Conservation (phyloP, 202 grass and related monocot species). For the Schoenoplectus triqueter region DNA sequence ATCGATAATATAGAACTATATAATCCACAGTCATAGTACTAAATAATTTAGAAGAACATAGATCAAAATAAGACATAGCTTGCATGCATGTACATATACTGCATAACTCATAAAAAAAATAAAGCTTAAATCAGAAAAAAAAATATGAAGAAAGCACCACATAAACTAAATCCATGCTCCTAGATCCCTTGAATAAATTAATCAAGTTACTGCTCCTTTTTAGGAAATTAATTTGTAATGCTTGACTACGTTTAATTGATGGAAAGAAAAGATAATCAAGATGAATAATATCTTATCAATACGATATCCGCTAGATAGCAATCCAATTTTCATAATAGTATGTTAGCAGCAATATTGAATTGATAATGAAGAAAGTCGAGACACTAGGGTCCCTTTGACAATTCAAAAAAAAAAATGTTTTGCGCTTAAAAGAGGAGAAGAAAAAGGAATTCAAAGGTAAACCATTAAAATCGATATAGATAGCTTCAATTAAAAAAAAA, state of each 20-base stretch:
- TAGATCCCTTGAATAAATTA: background rate
- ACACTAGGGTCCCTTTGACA: too few relatives aligned
- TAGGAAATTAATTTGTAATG: background rate
- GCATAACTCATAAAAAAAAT: background rate
- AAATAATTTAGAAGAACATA: constrained; percentile 2
- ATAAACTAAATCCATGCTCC: background rate
- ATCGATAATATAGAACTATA: too few relatives aligned
- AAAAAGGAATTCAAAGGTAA: constrained; percentile 20
- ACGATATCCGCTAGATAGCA: background rate
- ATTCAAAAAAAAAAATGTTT: background rate
- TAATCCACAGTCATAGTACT: too few relatives aligned
- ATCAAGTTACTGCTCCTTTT: background rate
- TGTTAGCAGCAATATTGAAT: too few relatives aligned
- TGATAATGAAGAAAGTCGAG: too few relatives aligned
- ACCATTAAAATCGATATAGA: background rate
- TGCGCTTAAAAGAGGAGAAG: background rate
- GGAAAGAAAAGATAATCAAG: background rate
- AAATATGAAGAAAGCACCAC: background rate
- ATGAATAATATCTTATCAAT: background rate
- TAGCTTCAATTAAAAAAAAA: background rate
- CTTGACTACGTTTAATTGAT: background rate
- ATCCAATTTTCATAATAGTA: background rate
- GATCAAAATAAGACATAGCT: background rate
- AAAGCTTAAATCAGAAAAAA: background rate
- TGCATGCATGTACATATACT: background rate